Base-by-base conservation (phyloP, 768 basidiomycete species). In the Amanita jacksonii region DNA sequence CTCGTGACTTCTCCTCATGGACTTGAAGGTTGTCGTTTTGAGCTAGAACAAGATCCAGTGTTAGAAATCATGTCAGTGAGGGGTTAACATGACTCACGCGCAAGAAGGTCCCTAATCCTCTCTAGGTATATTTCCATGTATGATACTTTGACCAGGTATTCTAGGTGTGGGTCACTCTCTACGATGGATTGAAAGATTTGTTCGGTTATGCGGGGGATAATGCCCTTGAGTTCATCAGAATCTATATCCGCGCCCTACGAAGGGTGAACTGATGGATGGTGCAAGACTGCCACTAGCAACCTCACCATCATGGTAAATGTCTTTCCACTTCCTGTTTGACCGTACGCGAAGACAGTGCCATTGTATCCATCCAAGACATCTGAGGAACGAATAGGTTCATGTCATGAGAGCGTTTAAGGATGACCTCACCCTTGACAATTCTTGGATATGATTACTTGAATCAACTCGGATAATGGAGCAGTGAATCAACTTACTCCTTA, bases 101-200 rank as follows among this genome's bases (percentile, higher is more conserved):
- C 85, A 43, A 99, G 74, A 44, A 99, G 67, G 73, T 99, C 96
- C 41, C 93, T 77, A 52, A 99, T 90, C 50, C 84, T 79, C 64
- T 99, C 96, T 49, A 98, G 74, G 64, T 99, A 99, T 48, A 99
- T 98, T 68, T 99, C 96, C 94, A 99, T 97, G 63, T 98, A 99
- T 27, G 91, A 96, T 41, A 97, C 96, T 67, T 99, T 99, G 61
- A 99, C 96, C 51, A 97, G 80, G 62, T 99, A 99, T 64, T 99
- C 96, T 46, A 99, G 68, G 62, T 90, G 89, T 27, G 87, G 76
- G 53, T 97, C 94, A 44, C 92, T 94, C 57, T 91, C 82, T 46
- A 96, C 83, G 59, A 99, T 99, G 39, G 91, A 91, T 51, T 92
- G 87, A 63, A 99, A 99, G 59, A 99, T 96, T 62, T 99, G 96